Evolutionary conservation across 371 early-diverging fungal genomes (phyloP), one percentile per base, ranked within the genome.

Genomic region (Mucor irregularis): DNA sequence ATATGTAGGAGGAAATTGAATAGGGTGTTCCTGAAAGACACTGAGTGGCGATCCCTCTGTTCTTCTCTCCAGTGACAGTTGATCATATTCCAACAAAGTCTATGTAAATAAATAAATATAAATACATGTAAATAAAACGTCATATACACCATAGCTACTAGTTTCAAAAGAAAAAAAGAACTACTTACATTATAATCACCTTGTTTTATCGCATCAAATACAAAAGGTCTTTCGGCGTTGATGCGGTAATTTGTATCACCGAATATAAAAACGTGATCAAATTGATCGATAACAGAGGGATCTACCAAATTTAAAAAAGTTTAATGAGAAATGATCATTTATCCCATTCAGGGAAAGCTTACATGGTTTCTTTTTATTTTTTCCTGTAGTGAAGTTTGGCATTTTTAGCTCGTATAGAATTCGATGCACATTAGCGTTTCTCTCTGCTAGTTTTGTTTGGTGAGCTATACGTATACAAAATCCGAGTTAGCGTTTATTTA

Each of bases 201-300:
- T 24, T 61, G 69, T 22, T 62, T 49, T 1, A 90, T 46, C 11
- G 80, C 66, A 11, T 69, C 64, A 13, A 89, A 75, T 0, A 85
- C 90, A 51, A 74, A 56, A 4, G 68, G 54, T 21, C 90, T 53
- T 0, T 79, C 67, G 34, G 83, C 75, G 49, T 86, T 76, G 10
- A 90, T 78, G 6, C 93, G 84, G 65, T 91, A 91, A 61, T 93
- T 91, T 47, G 91, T 72, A 61, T 93, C 93, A 24, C 93, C 93
- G 54, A 88, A 82, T 69, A 87, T 80, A 58, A 93, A 90, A 2
- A 81, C 76, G 53, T 82, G 84, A 62, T 91, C 89, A 67, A 84
- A 88, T 43, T 73, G 75, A 5, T 83, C 78, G n/a, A 61, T 40
- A 16, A 61, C 54, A 53, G 54, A 61, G 35, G 40, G 61, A 54